These are phyloP conservation scores for Aaosphaeria pasadenensis DNA, from an alignment of 2,329 filamentous ascomycete species.

Conservation along the genomic window DNA sequence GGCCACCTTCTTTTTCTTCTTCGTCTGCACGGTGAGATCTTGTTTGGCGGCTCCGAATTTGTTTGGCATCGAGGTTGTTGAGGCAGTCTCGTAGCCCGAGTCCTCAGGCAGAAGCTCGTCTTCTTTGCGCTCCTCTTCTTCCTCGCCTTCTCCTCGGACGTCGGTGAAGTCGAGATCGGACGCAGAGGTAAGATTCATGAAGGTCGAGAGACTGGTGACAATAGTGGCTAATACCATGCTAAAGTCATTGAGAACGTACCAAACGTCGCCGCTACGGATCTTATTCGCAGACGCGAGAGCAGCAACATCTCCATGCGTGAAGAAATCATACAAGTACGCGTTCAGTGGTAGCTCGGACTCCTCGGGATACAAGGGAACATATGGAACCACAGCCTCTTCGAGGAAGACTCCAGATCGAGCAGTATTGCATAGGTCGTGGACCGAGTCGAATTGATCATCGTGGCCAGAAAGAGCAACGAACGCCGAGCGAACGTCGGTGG, in stretches of 20 bases:
- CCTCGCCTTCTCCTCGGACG: constrained; percentile 51
- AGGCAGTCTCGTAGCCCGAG: constrained; percentile 22
- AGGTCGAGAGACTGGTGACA: constrained; percentile 60
- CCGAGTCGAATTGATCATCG: constrained; percentile 60
- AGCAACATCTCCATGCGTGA: constrained; percentile 65
- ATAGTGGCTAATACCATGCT: constrained; percentile 68
- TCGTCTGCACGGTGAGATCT: constrained; percentile 28
- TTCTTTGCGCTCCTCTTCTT: constrained; percentile 46
- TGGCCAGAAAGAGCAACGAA: constrained; percentile 72
- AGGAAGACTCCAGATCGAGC: constrained; percentile 69
- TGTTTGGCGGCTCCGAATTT: constrained; percentile 22
- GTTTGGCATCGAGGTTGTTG: constrained; percentile 22
- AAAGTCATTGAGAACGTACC: constrained; percentile 70
- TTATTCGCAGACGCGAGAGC: constrained; percentile 63
- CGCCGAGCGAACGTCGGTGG: constrained; percentile 57
- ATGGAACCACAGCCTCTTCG: constrained; percentile 69
- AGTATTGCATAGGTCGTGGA: constrained; percentile 65
- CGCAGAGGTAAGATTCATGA: constrained; percentile 50
- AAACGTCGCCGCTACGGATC: constrained; percentile 65
- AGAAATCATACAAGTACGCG: constrained; percentile 73
- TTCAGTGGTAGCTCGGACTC: constrained; percentile 57
- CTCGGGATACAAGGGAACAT: constrained; percentile 60
- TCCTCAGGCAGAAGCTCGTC: constrained; percentile 33
- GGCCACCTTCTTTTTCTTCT: constrained; percentile 40
- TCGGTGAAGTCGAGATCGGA: constrained; percentile 36